Base-by-base conservation (phyloP, 345 rosid genomes). In the Syzygium grande region DNA sequence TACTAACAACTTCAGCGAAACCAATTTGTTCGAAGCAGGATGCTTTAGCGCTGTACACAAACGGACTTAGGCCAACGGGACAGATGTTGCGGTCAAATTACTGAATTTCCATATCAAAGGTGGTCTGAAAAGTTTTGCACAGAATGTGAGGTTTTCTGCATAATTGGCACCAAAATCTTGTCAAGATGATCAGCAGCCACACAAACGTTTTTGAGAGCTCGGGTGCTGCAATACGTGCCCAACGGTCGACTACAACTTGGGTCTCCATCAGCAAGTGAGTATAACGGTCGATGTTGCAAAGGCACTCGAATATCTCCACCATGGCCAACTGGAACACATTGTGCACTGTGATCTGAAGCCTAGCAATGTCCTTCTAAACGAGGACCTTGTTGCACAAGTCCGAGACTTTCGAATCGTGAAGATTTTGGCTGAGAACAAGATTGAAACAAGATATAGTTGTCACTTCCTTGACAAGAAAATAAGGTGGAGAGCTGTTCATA, bases 191-290 rank as follows among this genome's bases (percentile, higher is more conserved):
- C 3, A 90, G 79, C 29, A 15, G 78, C 9, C 87, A 90, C 59
- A 53, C 89, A 1, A 88, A 16, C 27, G 27, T 17, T 2, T 19
- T 14, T 59, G 12, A 85, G 88, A 46, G 87, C 87, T 15, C 43
- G 87, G 84, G 87, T 90, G 16, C 52, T 87, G 21, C 88, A 85
- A 27, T 88, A 65, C 88, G 84, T 87, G 91, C 53, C 89, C 23
- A 87, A 87, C 11, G 88, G 52, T 58, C 88, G 11, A 38, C 41
- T 34, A 27, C 23, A 59, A 13, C 53, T 65, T 86, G 46, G 63
- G 87, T 19, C 27, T 51, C 52, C 8, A 19, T 61, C 84, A 51
- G 15, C 16, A 84, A 79, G 17, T 68, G 84, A 86, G 21, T n/a
- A 86, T 68, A 61, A 78, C 41, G 83, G n/a, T 68, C 25, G 87